phyloP scores from a whole-genome alignment of 768 basidiomycete species.

The Dioszegia crocea region DNA sequence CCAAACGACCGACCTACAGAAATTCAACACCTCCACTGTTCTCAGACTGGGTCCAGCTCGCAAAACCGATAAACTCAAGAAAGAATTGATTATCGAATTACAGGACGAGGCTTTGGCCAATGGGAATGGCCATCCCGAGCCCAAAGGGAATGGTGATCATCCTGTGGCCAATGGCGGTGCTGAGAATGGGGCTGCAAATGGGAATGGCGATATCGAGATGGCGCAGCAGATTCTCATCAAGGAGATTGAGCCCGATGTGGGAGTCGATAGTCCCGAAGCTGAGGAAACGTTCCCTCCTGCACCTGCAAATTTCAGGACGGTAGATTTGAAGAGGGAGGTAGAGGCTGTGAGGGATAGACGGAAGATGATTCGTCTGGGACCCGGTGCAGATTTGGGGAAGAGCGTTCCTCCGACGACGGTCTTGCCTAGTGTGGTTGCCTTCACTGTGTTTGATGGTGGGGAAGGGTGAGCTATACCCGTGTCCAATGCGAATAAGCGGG shows the following conservation, averaged over 20 bases:
- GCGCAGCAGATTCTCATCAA: slow-evolving; percentile 3
- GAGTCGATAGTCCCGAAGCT: slow-evolving; percentile 33
- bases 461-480: slow-evolving; percentile 96
- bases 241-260: slow-evolving; percentile 29
- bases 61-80: slow-evolving; percentile 69
- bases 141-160: neutral
- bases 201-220: slow-evolving; percentile 4
- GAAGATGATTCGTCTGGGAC: slow-evolving; percentile 87
- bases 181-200: slow-evolving; percentile 12
- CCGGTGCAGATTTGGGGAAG: slow-evolving; percentile 50
- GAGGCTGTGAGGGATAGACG: slow-evolving; percentile 80
- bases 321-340: slow-evolving; percentile 88
- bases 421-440: slow-evolving; percentile 83
- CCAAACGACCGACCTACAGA: slow-evolving; percentile 55
- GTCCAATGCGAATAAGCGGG: neutral
- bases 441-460: slow-evolving; percentile 89
- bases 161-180: slow-evolving; percentile 54
- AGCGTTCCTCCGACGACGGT: slow-evolving; percentile 11
- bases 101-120: slow-evolving; percentile 55
- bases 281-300: slow-evolving; percentile 57
- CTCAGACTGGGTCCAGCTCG: slow-evolving; percentile 83
- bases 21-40: slow-evolving; percentile 69
- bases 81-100: slow-evolving; percentile 73
- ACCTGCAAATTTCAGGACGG: slow-evolving; percentile 73
- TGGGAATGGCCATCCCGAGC: no score